These are phyloP conservation scores for Rutstroemia sp. DNA, from an alignment of 2,329 filamentous ascomycete species.

Conservation along the genomic window DNA sequence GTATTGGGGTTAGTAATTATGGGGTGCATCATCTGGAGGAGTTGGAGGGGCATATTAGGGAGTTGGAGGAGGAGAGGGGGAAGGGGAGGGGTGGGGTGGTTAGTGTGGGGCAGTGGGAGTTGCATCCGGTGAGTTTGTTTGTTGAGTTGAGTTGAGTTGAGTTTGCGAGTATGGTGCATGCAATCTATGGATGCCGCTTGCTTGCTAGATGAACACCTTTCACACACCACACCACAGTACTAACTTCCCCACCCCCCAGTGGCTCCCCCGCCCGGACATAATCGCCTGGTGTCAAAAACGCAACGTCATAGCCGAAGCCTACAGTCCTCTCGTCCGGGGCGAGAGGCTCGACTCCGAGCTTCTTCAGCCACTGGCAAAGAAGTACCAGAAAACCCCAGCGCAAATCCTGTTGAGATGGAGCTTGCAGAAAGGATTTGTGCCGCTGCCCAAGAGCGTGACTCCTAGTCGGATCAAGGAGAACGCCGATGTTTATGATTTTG, in stretches of 20 bases:
- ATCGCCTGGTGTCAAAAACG: conserved; percentile 65
- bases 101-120: conserved; percentile 79
- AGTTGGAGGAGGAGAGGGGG: conserved; percentile 54
- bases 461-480: conserved; percentile 61
- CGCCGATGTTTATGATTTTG: conserved; percentile 46
- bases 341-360: conserved; percentile 63
- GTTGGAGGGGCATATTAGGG: conserved; percentile 49
- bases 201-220: background rate
- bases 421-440: conserved; percentile 69
- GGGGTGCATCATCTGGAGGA: conserved; percentile 56
- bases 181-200: background rate
- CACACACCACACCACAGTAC: background rate
- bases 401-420: conserved; percentile 78
- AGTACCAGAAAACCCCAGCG: conserved; percentile 65
- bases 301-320: conserved; percentile 56
- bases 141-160: too few relatives aligned
- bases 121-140: conserved; percentile 54
- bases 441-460: conserved; percentile 67
- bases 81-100: conserved; percentile 63
- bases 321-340: conserved; percentile 56
- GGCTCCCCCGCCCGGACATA: conserved; percentile 74
- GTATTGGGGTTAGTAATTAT: conserved; percentile 59
- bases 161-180: background rate
- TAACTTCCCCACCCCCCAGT: conserved; percentile 31
- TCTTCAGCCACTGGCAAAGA: conserved; percentile 57